Conservation (phyloP, 2,329 filamentous ascomycete genomes). For the Aureobasidium lini region DNA sequence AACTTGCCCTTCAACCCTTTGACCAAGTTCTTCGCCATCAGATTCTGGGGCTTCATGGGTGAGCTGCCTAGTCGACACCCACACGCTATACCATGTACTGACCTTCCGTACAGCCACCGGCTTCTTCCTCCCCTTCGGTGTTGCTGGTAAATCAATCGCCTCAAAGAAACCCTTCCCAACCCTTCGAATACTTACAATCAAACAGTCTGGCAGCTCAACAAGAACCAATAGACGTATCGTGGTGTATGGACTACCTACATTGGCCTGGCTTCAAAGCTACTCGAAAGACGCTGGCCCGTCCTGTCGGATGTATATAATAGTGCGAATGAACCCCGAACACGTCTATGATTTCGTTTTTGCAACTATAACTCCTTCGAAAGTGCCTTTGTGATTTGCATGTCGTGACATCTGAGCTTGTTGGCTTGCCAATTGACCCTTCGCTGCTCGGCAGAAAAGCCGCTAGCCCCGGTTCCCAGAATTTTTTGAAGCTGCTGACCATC, state of each 20-base stretch:
- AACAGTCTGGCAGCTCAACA: slow-evolving; percentile 60
- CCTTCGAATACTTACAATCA: slow-evolving; percentile 21
- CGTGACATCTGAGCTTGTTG: slow-evolving; percentile 5
- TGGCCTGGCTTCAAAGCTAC: not conserved
- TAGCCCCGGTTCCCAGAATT: slow-evolving; percentile 14
- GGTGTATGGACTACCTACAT: not conserved
- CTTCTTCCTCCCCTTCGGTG: slow-evolving; percentile 53
- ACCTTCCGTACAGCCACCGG: slow-evolving; percentile 43
- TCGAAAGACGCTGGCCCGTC: slow-evolving; percentile 4
- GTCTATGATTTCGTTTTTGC: not conserved
- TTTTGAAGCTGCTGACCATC: slow-evolving; percentile 17
- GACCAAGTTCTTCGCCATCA: slow-evolving; percentile 72
- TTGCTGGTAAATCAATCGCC: slow-evolving; percentile 50
- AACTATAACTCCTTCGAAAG: not conserved
- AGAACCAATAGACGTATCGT: slow-evolving; percentile 41
- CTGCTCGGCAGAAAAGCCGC: slow-evolving; percentile 13
- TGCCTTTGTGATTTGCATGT: not conserved
- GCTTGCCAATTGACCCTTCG: not conserved
- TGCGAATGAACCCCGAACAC: slow-evolving; percentile 1
- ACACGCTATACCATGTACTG: slow-evolving; percentile 25
- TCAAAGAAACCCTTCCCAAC: not conserved
- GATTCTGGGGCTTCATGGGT: slow-evolving; percentile 80
- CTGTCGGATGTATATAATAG: slow-evolving; percentile 14
- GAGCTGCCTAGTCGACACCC: slow-evolving; percentile 24
- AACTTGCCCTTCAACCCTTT: slow-evolving; percentile 97